A percentile compares a stretch with the other conserved stretches of the same genome.
These are phyloP conservation scores for Trebouxia sp. DNA, from an alignment of 139 green algal genomes.

Conservation along the genomic window DNA sequence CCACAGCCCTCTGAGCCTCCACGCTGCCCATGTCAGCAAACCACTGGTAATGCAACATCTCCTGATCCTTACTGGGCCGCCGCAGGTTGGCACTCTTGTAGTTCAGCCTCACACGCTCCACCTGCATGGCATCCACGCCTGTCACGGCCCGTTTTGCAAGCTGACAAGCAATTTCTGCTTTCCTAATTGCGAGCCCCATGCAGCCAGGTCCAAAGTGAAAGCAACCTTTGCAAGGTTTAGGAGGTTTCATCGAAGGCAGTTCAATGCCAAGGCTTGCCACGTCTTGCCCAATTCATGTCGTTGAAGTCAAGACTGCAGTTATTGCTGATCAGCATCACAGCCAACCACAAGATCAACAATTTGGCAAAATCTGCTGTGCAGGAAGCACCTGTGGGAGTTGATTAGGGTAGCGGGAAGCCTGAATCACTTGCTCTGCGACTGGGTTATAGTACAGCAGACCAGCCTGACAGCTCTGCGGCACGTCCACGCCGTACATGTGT, in stretches of 20 bases:
- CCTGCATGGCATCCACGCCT: constrained; percentile 7
- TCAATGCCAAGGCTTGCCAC: too few relatives aligned
- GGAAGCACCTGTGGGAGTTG: constrained; percentile 4
- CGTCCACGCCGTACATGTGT: constrained; percentile 75
- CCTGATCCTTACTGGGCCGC: constrained; percentile 42
- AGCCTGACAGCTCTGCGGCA: constrained; percentile 78
- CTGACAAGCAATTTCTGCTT: too few relatives aligned
- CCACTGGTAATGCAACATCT: constrained; percentile 59
- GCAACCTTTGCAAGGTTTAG: too few relatives aligned
- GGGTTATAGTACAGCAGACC: constrained; percentile 84
- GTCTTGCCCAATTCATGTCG: too few relatives aligned
- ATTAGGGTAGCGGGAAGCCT: neutral
- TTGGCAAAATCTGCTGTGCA: neutral
- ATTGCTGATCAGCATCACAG: too few relatives aligned
- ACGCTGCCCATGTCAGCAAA: constrained; percentile 87
- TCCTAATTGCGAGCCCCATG: too few relatives aligned
- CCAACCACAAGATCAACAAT: too few relatives aligned
- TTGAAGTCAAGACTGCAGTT: too few relatives aligned
- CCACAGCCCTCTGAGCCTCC: constrained; percentile 79
- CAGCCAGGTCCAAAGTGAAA: too few relatives aligned
- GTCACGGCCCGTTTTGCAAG: too few relatives aligned
- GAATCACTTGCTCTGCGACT: constrained; percentile 65
- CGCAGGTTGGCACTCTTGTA: neutral
- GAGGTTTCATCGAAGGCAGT: neutral
- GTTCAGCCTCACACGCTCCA: constrained; percentile 35